phyloP scores from a whole-genome alignment of 371 early-diverging fungal species.

The Mucor sp. region DNA sequence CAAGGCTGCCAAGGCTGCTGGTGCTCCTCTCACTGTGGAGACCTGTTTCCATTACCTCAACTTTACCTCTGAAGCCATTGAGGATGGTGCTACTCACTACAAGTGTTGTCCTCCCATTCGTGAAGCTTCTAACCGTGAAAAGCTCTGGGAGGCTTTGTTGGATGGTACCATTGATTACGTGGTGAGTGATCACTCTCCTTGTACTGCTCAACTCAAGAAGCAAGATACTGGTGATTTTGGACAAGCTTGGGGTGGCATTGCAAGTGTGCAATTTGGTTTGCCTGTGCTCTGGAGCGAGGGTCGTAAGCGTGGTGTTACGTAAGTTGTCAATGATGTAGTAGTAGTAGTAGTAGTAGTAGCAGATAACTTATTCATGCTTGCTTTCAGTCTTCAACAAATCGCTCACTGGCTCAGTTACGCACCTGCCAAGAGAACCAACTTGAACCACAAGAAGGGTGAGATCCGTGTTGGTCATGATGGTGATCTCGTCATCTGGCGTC shows the following conservation, averaged over 20 bases:
- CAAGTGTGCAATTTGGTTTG: conserved; percentile 81
- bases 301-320: conserved; percentile 64
- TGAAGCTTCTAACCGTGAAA: conserved; percentile 68
- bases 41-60: conserved; percentile 84
- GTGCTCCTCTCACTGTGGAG: conserved; percentile 76
- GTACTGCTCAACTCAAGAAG: conserved; percentile 76
- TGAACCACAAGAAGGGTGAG: conserved; percentile 68
- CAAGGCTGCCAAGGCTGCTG: conserved; percentile 70
- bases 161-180: conserved; percentile 84
- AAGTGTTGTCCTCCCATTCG: conserved; percentile 91
- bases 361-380: neutral
- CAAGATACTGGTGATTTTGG: conserved; percentile 73
- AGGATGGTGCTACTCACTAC: conserved; percentile 76
- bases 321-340: conserved; percentile 19
- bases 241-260: conserved; percentile 85
- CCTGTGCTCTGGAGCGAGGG: conserved; percentile 84
- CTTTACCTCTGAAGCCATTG: conserved; percentile 70
- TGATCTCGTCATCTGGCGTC: conserved; percentile 80
- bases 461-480: conserved; percentile 71
- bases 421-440: conserved; percentile 66
- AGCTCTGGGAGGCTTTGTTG: conserved; percentile 73
- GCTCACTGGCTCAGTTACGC: conserved; percentile 67
- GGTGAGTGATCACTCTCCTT: conserved; percentile 86
- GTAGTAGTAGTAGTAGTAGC: too few species aligned
- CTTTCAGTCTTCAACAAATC: conserved; percentile 57